Evolutionary conservation across 495 filamentous ascomycete species (phyloP).

Genomic region (Cudoniella acicularis): DNA sequence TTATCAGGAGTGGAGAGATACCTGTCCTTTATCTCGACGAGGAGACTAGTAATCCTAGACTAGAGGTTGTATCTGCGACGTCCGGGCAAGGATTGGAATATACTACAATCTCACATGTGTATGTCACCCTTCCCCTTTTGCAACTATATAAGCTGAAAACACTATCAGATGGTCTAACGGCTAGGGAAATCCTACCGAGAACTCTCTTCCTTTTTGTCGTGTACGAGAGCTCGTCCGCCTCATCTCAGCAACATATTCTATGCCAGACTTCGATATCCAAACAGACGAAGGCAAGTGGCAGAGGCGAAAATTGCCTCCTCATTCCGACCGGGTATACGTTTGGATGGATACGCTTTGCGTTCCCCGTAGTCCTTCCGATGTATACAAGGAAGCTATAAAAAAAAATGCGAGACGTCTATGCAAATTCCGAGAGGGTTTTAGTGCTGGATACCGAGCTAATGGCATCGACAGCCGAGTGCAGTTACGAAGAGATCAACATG

Average conservation of each 20-base stretch:
- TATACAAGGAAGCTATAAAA: slow-evolving; percentile 13
- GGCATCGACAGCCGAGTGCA: not conserved
- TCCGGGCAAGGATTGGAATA: slow-evolving; percentile 1
- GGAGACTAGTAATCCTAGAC: not conserved
- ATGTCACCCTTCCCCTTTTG: not conserved
- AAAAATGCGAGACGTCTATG: slow-evolving; percentile 27
- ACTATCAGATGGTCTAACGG: slow-evolving; percentile 21
- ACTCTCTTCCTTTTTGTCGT: slow-evolving; percentile 23
- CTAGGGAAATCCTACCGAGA: slow-evolving; percentile 23
- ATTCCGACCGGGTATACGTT: slow-evolving; percentile 20
- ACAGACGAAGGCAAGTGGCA: not conserved
- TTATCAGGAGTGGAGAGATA: too few species aligned
- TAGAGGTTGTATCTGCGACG: not conserved
- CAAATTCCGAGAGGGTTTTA: slow-evolving; percentile 22
- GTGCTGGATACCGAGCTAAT: slow-evolving; percentile 31
- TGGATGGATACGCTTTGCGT: slow-evolving; percentile 38
- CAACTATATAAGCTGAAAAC: not conserved
- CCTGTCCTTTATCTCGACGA: too few species aligned
- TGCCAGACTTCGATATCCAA: slow-evolving; percentile 2
- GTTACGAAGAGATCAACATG: slow-evolving; percentile 18
- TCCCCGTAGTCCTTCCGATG: slow-evolving; percentile 16
- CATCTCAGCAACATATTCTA: slow-evolving; percentile 8
- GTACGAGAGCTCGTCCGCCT: slow-evolving; percentile 9
- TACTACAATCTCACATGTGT: slow-evolving; percentile 27
- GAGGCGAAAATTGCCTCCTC: not conserved